Evolutionary conservation across 140 eudicot genomes (phyloP).

Genomic region (Erigeron philadelphicus): DNA sequence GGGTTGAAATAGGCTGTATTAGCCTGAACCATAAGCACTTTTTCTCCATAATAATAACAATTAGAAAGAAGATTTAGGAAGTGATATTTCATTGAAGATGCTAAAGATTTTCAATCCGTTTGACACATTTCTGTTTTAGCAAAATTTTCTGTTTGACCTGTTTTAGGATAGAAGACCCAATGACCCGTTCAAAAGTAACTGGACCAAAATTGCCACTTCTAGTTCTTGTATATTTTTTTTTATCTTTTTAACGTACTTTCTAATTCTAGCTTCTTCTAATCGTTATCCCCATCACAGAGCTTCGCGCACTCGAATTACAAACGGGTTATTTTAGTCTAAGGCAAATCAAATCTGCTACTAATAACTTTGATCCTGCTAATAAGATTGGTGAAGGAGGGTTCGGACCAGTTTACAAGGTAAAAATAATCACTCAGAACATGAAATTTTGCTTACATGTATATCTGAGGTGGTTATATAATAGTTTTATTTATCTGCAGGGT

Average conservation of each 20-base stretch:
- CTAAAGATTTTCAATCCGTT: not conserved
- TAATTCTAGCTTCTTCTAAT: slow-evolving; percentile 4
- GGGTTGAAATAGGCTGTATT: not conserved
- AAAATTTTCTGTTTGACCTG: not conserved
- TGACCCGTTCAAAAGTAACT: not conserved
- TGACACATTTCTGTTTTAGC: not conserved
- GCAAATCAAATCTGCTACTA: slow-evolving; percentile 71
- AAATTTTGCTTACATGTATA: not conserved
- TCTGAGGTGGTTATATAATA: slow-evolving; percentile 3
- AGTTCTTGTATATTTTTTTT: not conserved
- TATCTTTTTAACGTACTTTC: not conserved
- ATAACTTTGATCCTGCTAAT: slow-evolving; percentile 58
- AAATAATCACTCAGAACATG: not conserved
- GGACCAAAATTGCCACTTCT: not conserved
- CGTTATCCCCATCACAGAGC: slow-evolving; percentile 40
- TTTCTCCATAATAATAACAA: not conserved
- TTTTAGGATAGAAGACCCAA: not conserved
- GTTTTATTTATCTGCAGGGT: slow-evolving; percentile 44
- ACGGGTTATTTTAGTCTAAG: slow-evolving; percentile 61
- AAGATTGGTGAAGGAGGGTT: slow-evolving; percentile 99
- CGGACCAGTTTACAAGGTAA: slow-evolving; percentile 85
- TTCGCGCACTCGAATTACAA: slow-evolving; percentile 63
- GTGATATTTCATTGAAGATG: not conserved
- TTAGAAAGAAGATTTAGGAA: not conserved
- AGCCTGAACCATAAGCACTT: not conserved